Percentiles rank a stretch among this genome's conserved stretches.
These are phyloP conservation scores for Purshia tridentata DNA, from an alignment of 306 rosid genomes.

Conservation along the genomic window DNA sequence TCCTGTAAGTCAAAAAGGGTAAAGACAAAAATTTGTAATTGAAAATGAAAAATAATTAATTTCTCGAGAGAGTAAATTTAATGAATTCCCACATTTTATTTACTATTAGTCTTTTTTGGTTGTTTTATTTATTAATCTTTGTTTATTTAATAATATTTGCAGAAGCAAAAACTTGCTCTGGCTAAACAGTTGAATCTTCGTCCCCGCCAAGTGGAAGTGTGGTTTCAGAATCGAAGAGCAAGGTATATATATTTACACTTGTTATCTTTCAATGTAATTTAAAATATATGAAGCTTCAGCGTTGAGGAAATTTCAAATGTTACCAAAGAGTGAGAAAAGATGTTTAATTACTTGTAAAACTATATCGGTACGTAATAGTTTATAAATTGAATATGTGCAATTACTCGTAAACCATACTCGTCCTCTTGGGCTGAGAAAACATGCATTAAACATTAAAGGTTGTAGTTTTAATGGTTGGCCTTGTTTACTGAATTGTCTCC, in stretches of 20 bases:
- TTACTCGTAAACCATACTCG: too few species aligned
- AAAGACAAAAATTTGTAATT: background rate
- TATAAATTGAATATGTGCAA: too few species aligned
- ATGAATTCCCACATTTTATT: background rate
- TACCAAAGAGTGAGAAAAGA: too few species aligned
- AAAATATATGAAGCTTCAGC: too few species aligned
- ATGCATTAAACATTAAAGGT: too few species aligned
- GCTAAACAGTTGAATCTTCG: constrained; percentile 86
- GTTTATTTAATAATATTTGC: constrained; percentile 16
- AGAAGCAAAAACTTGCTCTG: constrained; percentile 87
- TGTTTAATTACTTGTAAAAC: too few species aligned
- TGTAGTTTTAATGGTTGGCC: background rate
- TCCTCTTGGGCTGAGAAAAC: too few species aligned
- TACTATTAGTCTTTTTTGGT: background rate
- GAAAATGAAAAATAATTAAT: background rate
- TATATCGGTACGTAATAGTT: too few species aligned
- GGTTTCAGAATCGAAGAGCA: constrained; percentile 99
- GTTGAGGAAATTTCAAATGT: too few species aligned
- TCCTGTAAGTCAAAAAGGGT: constrained; percentile 55
- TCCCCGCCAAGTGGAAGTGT: constrained; percentile 98
- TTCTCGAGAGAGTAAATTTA: background rate
- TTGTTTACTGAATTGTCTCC: constrained; percentile 37
- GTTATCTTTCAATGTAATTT: background rate
- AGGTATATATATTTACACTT: constrained; percentile 37
- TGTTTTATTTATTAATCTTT: background rate